Evolutionary conservation across 2,329 filamentous ascomycete genomes (phyloP).

Genomic region (Sphaerulina musiva): DNA sequence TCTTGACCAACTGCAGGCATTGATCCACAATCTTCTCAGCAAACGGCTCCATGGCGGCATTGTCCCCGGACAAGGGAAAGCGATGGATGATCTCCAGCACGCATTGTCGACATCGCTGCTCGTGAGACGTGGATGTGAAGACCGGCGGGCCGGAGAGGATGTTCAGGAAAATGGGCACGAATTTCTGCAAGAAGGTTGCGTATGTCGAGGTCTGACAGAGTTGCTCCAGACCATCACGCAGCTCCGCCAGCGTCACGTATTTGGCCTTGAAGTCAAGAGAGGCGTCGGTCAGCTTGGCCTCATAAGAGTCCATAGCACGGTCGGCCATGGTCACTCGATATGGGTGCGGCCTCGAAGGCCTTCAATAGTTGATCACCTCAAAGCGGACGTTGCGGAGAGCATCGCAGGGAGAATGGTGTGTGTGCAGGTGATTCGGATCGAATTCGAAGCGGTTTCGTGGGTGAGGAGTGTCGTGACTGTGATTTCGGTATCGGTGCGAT

Average conservation of each 20-base stretch:
- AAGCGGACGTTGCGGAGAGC: background rate
- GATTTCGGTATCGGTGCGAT: background rate
- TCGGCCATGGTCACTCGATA: slow-evolving; percentile 30
- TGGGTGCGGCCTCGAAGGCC: slow-evolving; percentile 1
- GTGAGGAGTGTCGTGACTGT: too few species aligned
- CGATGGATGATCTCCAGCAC: slow-evolving; percentile 92
- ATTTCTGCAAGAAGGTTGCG: slow-evolving; percentile 70
- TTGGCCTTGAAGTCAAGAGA: slow-evolving; percentile 66
- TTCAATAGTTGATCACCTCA: background rate
- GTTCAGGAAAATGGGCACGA: slow-evolving; percentile 83
- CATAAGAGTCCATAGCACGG: slow-evolving; percentile 42
- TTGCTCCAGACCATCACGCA: slow-evolving; percentile 87
- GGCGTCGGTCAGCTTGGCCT: slow-evolving; percentile 43
- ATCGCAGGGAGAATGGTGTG: background rate
- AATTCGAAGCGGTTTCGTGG: background rate
- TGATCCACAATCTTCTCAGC: slow-evolving; percentile 84
- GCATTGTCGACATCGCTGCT: slow-evolving; percentile 91
- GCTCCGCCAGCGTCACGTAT: slow-evolving; percentile 71
- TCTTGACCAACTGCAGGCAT: slow-evolving; percentile 78
- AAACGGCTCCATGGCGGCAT: slow-evolving; percentile 77
- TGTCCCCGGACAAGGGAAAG: slow-evolving; percentile 57
- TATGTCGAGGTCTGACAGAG: slow-evolving; percentile 76
- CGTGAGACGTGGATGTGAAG: slow-evolving; percentile 81
- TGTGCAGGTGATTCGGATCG: background rate
- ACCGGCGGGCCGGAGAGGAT: slow-evolving; percentile 80